These are phyloP conservation scores for Ophiostoma ips DNA, from an alignment of 2,329 filamentous ascomycete species.

Conservation along the genomic window DNA sequence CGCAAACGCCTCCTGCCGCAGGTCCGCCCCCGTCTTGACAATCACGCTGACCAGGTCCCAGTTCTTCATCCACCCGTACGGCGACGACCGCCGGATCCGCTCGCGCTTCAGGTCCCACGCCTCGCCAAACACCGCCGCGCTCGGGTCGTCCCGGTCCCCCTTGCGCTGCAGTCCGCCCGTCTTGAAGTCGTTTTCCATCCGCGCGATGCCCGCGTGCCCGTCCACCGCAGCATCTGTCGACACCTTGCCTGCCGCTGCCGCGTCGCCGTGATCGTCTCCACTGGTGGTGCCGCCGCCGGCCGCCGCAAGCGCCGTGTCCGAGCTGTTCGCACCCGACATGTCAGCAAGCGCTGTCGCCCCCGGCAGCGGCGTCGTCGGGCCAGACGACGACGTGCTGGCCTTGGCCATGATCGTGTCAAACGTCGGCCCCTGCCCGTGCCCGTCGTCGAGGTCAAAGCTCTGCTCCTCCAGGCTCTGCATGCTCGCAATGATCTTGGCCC, in stretches of 20 bases:
- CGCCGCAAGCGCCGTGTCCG: background rate
- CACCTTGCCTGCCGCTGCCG: background rate
- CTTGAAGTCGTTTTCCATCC: constrained; percentile 84
- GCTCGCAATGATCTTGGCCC: constrained; percentile 76
- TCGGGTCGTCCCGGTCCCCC: constrained; percentile 73
- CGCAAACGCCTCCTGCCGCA: constrained; percentile 75
- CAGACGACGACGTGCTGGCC: constrained; percentile 26
- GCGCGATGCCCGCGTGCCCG: constrained; percentile 58
- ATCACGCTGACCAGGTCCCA: constrained; percentile 82
- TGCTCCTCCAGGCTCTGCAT: constrained; percentile 83
- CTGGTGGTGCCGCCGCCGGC: background rate
- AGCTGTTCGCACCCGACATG: background rate
- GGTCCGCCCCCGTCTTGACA: constrained; percentile 71
- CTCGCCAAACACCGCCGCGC: constrained; percentile 74
- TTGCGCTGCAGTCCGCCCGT: constrained; percentile 70
- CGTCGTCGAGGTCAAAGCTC: constrained; percentile 63
- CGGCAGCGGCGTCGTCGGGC: constrained; percentile 30
- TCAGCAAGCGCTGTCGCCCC: background rate
- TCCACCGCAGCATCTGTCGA: constrained; percentile 35
- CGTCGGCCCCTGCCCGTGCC: constrained; percentile 40
- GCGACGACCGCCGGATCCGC: constrained; percentile 68
- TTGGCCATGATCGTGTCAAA: constrained; percentile 76
- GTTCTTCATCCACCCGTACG: constrained; percentile 80
- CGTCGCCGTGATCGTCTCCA: constrained; percentile 1
- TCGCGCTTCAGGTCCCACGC: constrained; percentile 77